Percentiles rank a stretch among this genome's conserved stretches.
Evolutionary conservation across 2,329 filamentous ascomycete genomes (phyloP).

Genomic region (Apiospora arundinis): DNA sequence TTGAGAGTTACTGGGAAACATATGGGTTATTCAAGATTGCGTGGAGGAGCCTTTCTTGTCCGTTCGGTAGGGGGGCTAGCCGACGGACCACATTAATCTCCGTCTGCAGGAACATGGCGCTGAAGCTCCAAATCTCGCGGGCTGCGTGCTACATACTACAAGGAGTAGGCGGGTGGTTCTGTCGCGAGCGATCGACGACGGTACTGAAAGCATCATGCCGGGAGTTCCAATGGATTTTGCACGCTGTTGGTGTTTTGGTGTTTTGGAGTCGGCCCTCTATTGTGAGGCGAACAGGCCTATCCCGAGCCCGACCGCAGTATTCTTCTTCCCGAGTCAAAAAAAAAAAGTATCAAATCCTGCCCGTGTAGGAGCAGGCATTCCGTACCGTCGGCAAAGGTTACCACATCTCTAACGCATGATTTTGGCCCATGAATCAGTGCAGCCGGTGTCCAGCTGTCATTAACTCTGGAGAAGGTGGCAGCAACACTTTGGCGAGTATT

Average conservation of each 20-base stretch:
- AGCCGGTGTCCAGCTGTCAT: conserved; percentile 3
- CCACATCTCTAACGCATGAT: conserved; percentile 2
- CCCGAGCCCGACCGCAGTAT: background rate
- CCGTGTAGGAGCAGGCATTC: background rate
- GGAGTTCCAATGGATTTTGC: background rate
- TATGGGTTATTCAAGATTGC: conserved; percentile 3
- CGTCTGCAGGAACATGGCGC: conserved; percentile 17
- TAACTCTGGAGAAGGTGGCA: background rate
- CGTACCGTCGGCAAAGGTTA: background rate
- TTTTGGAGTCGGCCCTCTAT: background rate
- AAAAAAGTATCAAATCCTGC: background rate
- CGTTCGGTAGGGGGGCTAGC: conserved; percentile 4
- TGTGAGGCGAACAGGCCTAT: background rate
- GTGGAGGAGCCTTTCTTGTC: background rate
- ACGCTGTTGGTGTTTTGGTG: background rate
- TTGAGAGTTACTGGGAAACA: background rate
- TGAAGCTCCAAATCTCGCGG: conserved; percentile 16
- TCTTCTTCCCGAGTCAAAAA: background rate
- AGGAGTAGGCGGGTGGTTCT: background rate
- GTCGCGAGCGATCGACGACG: background rate
- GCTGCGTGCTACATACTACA: conserved; percentile 6
- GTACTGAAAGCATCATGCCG: background rate
- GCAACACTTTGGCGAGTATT: background rate
- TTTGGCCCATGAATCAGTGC: conserved; percentile 11
- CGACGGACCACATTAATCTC: conserved; percentile 18